Base-by-base conservation (phyloP, 164 flowering plant species). In the Tetracentron sinense region DNA sequence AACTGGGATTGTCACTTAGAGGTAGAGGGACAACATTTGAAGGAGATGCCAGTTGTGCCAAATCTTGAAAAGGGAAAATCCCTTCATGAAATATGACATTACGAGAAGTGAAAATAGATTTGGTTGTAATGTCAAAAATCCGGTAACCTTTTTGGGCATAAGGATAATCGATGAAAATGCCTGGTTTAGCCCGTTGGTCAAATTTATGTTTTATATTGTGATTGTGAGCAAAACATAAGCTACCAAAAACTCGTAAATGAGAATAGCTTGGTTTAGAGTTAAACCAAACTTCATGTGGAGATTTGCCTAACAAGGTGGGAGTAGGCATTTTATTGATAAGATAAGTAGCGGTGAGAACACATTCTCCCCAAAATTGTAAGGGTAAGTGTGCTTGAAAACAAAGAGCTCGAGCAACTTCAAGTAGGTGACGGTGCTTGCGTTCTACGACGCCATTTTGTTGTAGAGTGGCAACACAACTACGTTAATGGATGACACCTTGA, bases 381-480 rank as follows among this genome's bases (percentile, higher is more conserved):
- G 64, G 47, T 0, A 59, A 27, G 28, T 38, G n/a, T 3, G 51
- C 22, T 42, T 59, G 27, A 42, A 59, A 46, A 25, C 54, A 8
- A 2, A 51, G 54, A 20, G 54, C 54, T 51, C 54, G 7, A 22
- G 54, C 10, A 10, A 51, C 12, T 21, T 51, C 54, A 7, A 51
- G 26, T 2, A 59, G 21, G 42, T 59, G 62, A 6, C 28, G 19
- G 27, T 59, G 62, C 47, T 59, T 59, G 2, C 62, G 31, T 26
- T 59, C 62, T 1, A 42, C 62, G n/a, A n/a, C n/a, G n/a, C n/a
- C n/a, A n/a, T n/a, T n/a, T n/a, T n/a, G n/a, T n/a, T n/a, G n/a
- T n/a, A n/a, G n/a, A n/a, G n/a, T n/a, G n/a, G n/a, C n/a, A 0
- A 23, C 22, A 4, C 51, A 48, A 59, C 42, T 59, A 14, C 25